A percentile compares a stretch with the other conserved stretches of the same genome.
These are phyloP conservation scores for Septoria linicola DNA, from an alignment of 2,329 filamentous ascomycete genomes.

Conservation along the genomic window DNA sequence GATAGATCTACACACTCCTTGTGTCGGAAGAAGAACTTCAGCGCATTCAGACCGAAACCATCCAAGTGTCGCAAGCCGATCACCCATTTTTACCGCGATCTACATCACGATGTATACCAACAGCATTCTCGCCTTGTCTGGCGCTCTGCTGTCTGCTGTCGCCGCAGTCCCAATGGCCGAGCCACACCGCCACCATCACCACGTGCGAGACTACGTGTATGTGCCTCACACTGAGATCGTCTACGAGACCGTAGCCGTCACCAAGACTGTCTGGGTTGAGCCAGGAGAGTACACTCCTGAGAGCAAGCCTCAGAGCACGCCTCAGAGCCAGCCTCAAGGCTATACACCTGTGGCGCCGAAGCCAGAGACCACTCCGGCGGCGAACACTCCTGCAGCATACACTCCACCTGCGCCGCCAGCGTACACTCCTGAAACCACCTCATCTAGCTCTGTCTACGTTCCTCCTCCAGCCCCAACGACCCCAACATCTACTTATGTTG, in stretches of 20 bases:
- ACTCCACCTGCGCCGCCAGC: conserved; percentile 21
- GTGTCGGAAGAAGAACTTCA: conserved; percentile 16
- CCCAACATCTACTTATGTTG: conserved; percentile 28
- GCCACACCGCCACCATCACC: conserved; percentile 21
- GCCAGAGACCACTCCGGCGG: conserved; percentile 1
- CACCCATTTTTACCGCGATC: conserved; percentile 20
- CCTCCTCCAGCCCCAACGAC: conserved; percentile 27
- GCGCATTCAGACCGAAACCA: conserved; percentile 7
- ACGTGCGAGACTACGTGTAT: conserved; percentile 49
- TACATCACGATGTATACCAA: conserved; percentile 34
- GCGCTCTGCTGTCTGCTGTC: conserved; percentile 33
- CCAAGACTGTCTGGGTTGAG: conserved; percentile 50
- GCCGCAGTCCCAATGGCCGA: conserved; percentile 35
- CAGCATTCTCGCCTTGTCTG: conserved; percentile 32
- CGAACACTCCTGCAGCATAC: conserved; percentile 9
- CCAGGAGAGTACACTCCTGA: conserved; percentile 29
- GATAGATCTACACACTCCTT: conserved; percentile 30
- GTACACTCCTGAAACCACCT: conserved; percentile 28
- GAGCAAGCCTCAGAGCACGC: not conserved
- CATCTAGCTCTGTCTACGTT: conserved; percentile 25
- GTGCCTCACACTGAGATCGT: conserved; percentile 51
- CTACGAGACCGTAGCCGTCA: conserved; percentile 51
- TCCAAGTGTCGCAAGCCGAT: conserved; percentile 25
- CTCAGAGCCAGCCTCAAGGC: not conserved
- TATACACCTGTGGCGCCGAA: conserved; percentile 17